Base-by-base conservation (phyloP, 768 basidiomycete species). In the Suillus variegatus region DNA sequence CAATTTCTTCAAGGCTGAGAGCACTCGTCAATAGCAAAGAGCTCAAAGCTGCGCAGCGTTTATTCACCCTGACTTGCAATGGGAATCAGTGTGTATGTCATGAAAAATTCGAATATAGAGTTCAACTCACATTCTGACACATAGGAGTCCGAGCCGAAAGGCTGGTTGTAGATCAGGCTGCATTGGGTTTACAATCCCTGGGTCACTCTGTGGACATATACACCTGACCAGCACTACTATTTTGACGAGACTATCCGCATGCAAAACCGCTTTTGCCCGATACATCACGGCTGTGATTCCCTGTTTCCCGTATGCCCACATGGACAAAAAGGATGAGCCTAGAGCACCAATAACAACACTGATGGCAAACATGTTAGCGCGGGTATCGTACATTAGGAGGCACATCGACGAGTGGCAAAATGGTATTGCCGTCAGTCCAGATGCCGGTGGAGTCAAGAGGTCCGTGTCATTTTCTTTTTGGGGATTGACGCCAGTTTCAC, bases 381-480 rank as follows among this genome's bases (percentile, higher is more conserved):
- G 10, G 97, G 83, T 97, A 68, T 83, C 91, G 20, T 98, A 95
- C 80, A 95, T 99, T 79, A 94, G 94, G 79, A 83, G 86, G 54
- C 84, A 89, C 73, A 93, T 99, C 63, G 84, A 87, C 2, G 89
- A 84, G n/a, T 98, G 97, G 92, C 74, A 89, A 71, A 84, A 96
- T 71, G 86, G 86, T 62, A 93, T 99, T 70, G 89, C 98, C 67
- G 96, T 99, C 74, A 95, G 93, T 77, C 97, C 97, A 0, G 97
- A 99, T 79, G 97, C 97, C 1, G 97, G 97, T 40, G 97, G 97
- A 69, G 95, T 96, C n/a, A 98, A 98, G 82, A 86, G 97, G 97
- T 95, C 72, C 72, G 90, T 82, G 35, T 35, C n/a, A 32, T 8
- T n/a, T 28, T 38, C 1, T 49, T 49, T 49, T 6, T 3, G 47